Conservation (phyloP, 768 basidiomycete genomes). For the Panellus pusillus region DNA sequence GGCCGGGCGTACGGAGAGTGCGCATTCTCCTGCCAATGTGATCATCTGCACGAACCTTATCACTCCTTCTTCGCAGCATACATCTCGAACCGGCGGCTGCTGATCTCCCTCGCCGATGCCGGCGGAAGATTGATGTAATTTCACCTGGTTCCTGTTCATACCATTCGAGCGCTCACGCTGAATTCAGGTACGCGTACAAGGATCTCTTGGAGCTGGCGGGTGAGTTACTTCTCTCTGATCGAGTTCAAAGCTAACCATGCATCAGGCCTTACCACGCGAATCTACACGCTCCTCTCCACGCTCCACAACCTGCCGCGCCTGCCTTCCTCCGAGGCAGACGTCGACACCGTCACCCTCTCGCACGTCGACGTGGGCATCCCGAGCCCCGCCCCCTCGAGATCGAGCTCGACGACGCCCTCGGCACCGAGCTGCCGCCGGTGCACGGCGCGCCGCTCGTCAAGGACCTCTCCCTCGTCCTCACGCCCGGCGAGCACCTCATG, state of each 20-base stretch:
- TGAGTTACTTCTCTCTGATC: neutral
- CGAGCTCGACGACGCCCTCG: constrained; percentile 16
- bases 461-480: constrained; percentile 63
- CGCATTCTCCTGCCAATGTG: constrained; percentile 12
- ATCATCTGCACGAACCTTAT: neutral
- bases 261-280: constrained; percentile 78
- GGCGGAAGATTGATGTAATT: constrained; percentile 83
- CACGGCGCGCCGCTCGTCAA: constrained; percentile 58
- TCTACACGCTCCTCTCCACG: constrained; percentile 86
- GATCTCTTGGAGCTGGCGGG: constrained; percentile 88
- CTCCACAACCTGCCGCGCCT: constrained; percentile 70
- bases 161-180: neutral
- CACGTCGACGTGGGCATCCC: constrained; percentile 76
- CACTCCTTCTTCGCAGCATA: constrained; percentile 59
- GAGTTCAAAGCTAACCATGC: neutral
- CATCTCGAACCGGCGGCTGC: constrained; percentile 87
- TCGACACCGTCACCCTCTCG: constrained; percentile 39
- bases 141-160: neutral
- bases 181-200: constrained; percentile 77
- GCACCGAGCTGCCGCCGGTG: constrained; percentile 24
- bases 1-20: constrained; percentile 50
- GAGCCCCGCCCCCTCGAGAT: constrained; percentile 8
- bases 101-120: constrained; percentile 94
- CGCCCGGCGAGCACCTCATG: constrained; percentile 82
- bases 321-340: constrained; percentile 36